These are phyloP conservation scores for Diversispora eburnea DNA, from an alignment of 192 early-diverging fungal species.

Conservation along the genomic window DNA sequence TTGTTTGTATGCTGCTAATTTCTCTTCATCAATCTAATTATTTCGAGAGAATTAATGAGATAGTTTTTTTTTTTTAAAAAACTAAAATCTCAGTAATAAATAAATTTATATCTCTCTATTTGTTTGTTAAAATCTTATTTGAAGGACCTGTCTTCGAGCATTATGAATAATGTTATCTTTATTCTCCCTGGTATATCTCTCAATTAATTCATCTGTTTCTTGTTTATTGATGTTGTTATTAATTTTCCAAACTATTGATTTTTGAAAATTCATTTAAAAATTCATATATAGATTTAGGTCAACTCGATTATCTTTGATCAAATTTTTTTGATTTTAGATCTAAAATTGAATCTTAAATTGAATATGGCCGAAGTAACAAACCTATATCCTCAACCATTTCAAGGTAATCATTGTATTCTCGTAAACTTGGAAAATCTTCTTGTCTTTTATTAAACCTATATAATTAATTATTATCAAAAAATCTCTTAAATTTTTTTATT, in stretches of 20 bases:
- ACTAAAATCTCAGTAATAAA: neutral
- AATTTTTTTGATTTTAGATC: neutral
- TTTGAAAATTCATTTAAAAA: neutral
- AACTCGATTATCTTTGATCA: neutral
- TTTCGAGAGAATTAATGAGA: constrained; percentile 15
- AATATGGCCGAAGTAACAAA: constrained; percentile 33
- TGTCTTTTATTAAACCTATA: constrained; percentile 55
- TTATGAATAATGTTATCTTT: constrained; percentile 69
- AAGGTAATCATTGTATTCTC: constrained; percentile 85
- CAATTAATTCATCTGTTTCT: constrained; percentile 69
- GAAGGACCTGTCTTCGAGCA: constrained; percentile 47
- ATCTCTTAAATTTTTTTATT: neutral
- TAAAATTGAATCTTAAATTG: neutral
- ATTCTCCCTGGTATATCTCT: constrained; percentile 69
- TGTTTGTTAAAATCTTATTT: constrained; percentile 5
- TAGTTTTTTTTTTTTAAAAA: neutral
- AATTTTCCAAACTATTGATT: constrained; percentile 63
- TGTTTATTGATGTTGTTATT: constrained; percentile 74
- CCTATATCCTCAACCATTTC: constrained; percentile 87
- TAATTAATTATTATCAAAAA: neutral
- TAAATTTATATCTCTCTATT: neutral
- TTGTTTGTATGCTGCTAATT: constrained; percentile 37
- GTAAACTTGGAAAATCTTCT: constrained; percentile 76
- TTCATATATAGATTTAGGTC: too few relatives aligned
- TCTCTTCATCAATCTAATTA: constrained; percentile 52